Evolutionary conservation across 352 stramenopile species (phyloP), one percentile per base, ranked within the genome.

Genomic region (Pythium aristosporum): DNA sequence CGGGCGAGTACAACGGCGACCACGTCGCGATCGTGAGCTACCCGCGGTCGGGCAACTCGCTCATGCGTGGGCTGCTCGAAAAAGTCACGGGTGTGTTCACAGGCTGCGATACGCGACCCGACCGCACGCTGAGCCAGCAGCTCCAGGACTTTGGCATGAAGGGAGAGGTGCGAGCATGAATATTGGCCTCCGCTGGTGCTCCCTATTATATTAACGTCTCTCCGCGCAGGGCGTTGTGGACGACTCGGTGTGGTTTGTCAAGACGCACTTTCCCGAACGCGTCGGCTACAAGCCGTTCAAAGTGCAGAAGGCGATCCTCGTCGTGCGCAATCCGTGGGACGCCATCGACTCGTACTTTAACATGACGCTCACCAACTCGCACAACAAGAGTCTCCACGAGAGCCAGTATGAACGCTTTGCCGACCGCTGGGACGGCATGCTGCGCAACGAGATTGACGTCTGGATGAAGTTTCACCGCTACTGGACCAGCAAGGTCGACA

Each of bases 271-370:
- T 65, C 97, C 97, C 0, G 97, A 99, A 74, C 88, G 97, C 23
- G 82, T 87, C n/a, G 97, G 97, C 46, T 97, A 83, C 84, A 88
- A 92, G 72, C 69, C 68, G 20, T 90, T 91, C 68, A 77, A 66
- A 41, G 75, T 77, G 39, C 74, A 91, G 57, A 94, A 94, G 53
- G 82, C 84, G n/a, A 93, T 96, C 59, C 72, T 96, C 15, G 85
- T 96, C 10, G 85, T 96, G 61, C 86, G 97, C 46, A 99, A 99
- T 73, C 97, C 97, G 2, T 99, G 96, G 83, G 97, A 99, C 86
- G 92, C 96, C 25, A 99, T 99, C 73, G 96, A 99, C 64, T 99
- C 96, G 50, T 99, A 99, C 78, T 99, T 98, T 71, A 99, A 99
- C 77, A 96, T 99, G 82, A 96, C 87, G 50, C 76, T 98, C 54